A percentile compares a stretch with the other conserved stretches of the same genome.
Evolutionary conservation across 176 grass and related monocot species (phyloP).

Genomic region (Phragmites australis): DNA sequence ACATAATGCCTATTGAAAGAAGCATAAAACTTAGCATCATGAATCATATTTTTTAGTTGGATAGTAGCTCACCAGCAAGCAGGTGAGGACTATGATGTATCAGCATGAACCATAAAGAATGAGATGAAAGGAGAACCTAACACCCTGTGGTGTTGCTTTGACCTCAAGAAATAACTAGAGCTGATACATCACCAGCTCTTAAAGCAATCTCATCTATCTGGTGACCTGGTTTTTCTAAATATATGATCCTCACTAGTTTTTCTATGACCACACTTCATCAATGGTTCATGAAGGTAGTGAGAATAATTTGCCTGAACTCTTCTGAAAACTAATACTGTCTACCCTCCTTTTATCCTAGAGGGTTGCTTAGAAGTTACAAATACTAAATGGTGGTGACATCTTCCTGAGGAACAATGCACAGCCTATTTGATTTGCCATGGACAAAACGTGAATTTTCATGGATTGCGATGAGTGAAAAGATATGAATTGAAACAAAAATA

Average conservation of each 20-base stretch:
- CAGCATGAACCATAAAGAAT: slow-evolving; percentile 4
- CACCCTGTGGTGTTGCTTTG: not conserved
- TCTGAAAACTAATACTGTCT: not conserved
- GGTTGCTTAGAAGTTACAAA: not conserved
- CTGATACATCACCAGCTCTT: not conserved
- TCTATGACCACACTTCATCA: not conserved
- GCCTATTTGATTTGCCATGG: not conserved
- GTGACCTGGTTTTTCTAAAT: not conserved
- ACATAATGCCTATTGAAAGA: not conserved
- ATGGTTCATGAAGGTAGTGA: not conserved
- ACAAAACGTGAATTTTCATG: slow-evolving; percentile 7
- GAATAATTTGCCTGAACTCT: not conserved
- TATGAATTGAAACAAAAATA: slow-evolving; percentile 23
- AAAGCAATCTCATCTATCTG: not conserved
- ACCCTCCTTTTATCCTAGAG: not conserved
- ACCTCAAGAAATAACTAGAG: slow-evolving; percentile 31
- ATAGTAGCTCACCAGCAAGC: not conserved
- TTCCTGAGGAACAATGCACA: not conserved
- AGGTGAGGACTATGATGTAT: not conserved
- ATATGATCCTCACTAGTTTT: not conserved
- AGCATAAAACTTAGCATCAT: not conserved
- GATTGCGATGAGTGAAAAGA: not conserved
- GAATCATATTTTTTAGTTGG: not conserved
- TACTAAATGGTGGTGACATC: not conserved
- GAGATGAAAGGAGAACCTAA: slow-evolving; percentile 18